Base-by-base conservation (phyloP, 495 filamentous ascomycete species). In the Lasiosphaeria miniovina region DNA sequence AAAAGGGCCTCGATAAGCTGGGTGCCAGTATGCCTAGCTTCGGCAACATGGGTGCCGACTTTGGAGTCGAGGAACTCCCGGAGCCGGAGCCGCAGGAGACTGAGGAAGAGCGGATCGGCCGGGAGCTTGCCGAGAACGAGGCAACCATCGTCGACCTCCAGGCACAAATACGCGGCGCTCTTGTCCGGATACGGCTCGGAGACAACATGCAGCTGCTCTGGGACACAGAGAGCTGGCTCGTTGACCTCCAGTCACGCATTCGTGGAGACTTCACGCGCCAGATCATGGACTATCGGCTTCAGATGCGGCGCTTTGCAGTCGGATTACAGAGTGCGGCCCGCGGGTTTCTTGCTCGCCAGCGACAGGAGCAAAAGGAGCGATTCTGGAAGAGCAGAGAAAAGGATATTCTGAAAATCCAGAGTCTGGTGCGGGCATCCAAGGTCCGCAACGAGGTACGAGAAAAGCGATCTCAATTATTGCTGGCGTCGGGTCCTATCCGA, bases 1-100 rank as follows among this genome's bases (percentile, higher is more conserved):
- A 98, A 67, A 96, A 96, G 71, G 95, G 93, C 15, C 84, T 99
- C 32, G 95, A 99, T 73, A 95, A 91, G 71, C 84, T 95, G 31
- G 95, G 95, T 17, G 84, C 93, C 49, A 96, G 85, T 65, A 96
- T 99, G 91, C 95, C 95, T 48, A 96, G 90, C 74, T 99, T 99
- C 76, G 88, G 90, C 57, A 93, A 93, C 54, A 97, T 99, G 88
- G 88, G 92, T 36, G 94, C 91, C 58, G 90, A 90, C 66, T 97
- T 99, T 74, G 92, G 90, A 24, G 88, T 92, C 9, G 60, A 66
- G 36, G 58, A 65, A 36, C 53, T 50, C 31, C 62, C 62, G 2
- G 75, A 80, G 49, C 80, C 81, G 0, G 88, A 91, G 66, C 90
- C 90, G 0, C 83, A 87, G 34, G 93, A 96, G 69, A 88, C 88